Evolutionary conservation across 345 rosid genomes (phyloP), one percentile per base, ranked within the genome.

Genomic region (Hibiscus syriacus): DNA sequence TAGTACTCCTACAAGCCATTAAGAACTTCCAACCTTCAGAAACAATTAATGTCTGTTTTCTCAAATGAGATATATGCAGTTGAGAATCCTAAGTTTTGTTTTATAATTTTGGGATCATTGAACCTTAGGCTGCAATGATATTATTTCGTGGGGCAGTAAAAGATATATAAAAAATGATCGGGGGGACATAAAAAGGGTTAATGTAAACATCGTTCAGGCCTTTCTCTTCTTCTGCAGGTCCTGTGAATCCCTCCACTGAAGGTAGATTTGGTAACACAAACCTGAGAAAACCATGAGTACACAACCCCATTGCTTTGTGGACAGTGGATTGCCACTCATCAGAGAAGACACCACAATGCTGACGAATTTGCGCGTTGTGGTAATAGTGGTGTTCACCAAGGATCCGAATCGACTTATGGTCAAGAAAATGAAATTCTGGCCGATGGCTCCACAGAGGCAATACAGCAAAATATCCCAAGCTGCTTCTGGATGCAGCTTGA

Each of bases 351-450:
- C 88, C 17, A 93, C 88, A 1, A 90, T 93, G 83, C 98, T 88
- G 50, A 88, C 92, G 57, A 90, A 93, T 78, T 93, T 93, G 70
- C 94, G 88, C 0, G 97, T 89, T 1, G 98, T 93, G 71, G 97
- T 93, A 65, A 93, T 90, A 50, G 96, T 93, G 55, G 97, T 87
- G 86, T 88, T 90, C 27, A 9, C 38, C 38, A 34, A 34, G 38
- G 38, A 34, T 0, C 38, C 38, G 7, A 34, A 34, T 34, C 38
- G 82, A 78, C 96, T 89, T 19, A 93, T 93, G 27, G 98, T 93
- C 68, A 93, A 74, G 70, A 93, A 93, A 64, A 93, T 93, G 81
- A 93, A 93, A 76, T 93, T 93, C 77, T 93, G 95, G 41, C 98
- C 98, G 46, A 93, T 87, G 2, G 97, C 95, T 11, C 98, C 96